Base-by-base conservation (phyloP, 805 yeast genomes). In the Myxozyma neglecta region DNA sequence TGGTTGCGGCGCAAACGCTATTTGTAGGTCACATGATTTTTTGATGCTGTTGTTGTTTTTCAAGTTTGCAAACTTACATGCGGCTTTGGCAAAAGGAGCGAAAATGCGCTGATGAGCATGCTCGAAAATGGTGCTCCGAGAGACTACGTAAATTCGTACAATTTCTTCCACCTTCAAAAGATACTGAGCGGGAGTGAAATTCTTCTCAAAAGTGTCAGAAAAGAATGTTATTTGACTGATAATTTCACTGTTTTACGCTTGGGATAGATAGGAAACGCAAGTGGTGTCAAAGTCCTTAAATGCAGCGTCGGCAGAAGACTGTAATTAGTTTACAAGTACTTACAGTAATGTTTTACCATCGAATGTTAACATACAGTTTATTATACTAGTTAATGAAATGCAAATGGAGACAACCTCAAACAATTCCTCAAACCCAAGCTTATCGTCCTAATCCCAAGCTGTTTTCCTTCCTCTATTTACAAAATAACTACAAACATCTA, bases 51-150 rank as follows among this genome's bases (percentile, higher is more conserved):
- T n/a, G n/a, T n/a, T n/a, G n/a, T n/a, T n/a, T n/a, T n/a, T n/a
- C n/a, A n/a, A n/a, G n/a, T n/a, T n/a, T n/a, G n/a, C n/a, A n/a
- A n/a, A n/a, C n/a, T n/a, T n/a, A n/a, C n/a, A 11, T 39, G 42
- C 42, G 42, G n/a, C 42, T 39, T 39, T 4, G 6, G 42, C 42
- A 39, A 24, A 5, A 3, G 42, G 13, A n/a, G 42, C 42, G 36
- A 40, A 51, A 51, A 10, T 14, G 47, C 37, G 47, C 55, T 14
- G 37, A 51, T n/a, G 55, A 51, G 55, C 55, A 6, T 16, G 16
- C 13, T 32, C 18, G 36, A 14, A n/a, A 6, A n/a, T 20, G 54
- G 34, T 35, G 34, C 16, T 7, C 6, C 16, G 9, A 11, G 42
- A 11, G 36, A 16, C 18, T 10, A 16, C 29, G 24, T 34, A 10